Evolutionary conservation across 2,329 filamentous ascomycete species (phyloP), one percentile per base, ranked within the genome.

Genomic region (Nemania serpens): DNA sequence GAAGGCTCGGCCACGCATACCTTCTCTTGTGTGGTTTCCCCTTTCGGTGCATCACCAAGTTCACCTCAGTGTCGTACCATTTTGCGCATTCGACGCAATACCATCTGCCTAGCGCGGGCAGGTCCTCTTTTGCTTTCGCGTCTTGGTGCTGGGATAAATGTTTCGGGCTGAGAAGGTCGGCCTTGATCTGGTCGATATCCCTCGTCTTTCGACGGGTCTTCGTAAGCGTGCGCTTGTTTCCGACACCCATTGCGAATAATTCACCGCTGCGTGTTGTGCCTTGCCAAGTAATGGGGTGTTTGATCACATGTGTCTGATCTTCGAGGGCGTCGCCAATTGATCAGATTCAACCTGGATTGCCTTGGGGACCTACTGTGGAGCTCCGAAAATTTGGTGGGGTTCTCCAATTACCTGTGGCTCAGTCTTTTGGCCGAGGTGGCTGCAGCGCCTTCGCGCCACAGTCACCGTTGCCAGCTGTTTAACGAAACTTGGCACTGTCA

Each of bases 51-150:
- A 85, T 82, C 37, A 83, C 81, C 59, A 96, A 80, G 69, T 91
- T 96, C 69, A 84, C 76, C 67, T 95, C 90, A 51, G 88, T 90
- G 75, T 98, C 94, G 75, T 96, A 98, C 89, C 91, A 98, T 79
- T 96, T 98, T 65, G 95, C 90, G 76, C 95, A 99, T 77, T 97
- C 91, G 15, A 90, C 82, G 76, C 95, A 99, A 77, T 97, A 98
- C 75, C 88, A 88, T 69, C 87, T 83, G 25, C 95, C 95, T 50
- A 97, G 82, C 0, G 88, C 94, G 2, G 95, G 95, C 37, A 97
- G 83, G 71, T 98, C 95, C 74, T 98, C 94, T 20, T 84, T 79
- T 5, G 89, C 86, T 73, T 97, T 96, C 45, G 88, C 86, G 51
- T 87, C 84, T 74, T 93, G 90, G 81, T 89, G 93, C 66, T 91